A percentile compares a stretch with the other conserved stretches of the same genome.
These are phyloP conservation scores for Leccinum incarnatum DNA, from an alignment of 768 basidiomycete genomes.

Conservation along the genomic window DNA sequence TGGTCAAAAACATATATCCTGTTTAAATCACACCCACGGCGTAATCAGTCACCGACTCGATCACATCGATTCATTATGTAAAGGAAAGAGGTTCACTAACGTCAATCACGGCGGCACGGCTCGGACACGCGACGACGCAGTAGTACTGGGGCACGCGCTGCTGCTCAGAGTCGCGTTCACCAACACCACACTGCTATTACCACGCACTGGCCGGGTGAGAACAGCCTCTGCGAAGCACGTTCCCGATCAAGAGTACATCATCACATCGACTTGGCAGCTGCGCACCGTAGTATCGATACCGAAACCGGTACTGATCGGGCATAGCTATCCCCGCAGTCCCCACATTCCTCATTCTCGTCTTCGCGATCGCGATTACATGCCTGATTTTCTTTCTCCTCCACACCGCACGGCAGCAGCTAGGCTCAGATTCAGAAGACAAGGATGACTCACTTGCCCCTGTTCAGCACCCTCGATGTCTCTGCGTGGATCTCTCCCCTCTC, in stretches of 20 bases:
- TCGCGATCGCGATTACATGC: constrained; percentile 7
- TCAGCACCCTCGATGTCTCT: too few species aligned
- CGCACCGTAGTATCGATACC: not conserved
- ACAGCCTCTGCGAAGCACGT: not conserved
- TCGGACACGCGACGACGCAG: too few species aligned
- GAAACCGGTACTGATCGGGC: not conserved
- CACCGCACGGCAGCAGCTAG: not conserved
- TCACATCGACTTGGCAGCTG: not conserved
- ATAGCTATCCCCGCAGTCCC: not conserved
- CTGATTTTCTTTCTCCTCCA: not conserved
- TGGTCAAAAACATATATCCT: too few species aligned
- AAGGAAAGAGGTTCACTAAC: too few species aligned
- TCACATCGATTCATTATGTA: too few species aligned
- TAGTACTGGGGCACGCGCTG: too few species aligned
- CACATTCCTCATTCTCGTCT: not conserved
- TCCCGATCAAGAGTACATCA: not conserved
- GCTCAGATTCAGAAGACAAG: not conserved
- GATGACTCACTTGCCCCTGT: not conserved
- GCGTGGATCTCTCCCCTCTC: not conserved
- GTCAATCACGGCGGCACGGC: too few species aligned
- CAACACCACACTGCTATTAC: too few species aligned
- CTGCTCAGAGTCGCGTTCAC: too few species aligned
- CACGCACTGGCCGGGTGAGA: too few species aligned
- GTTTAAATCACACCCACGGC: too few species aligned
- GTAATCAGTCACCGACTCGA: too few species aligned